These are phyloP conservation scores for Backusella circina DNA, from an alignment of 192 early-diverging fungal species.

Conservation along the genomic window DNA sequence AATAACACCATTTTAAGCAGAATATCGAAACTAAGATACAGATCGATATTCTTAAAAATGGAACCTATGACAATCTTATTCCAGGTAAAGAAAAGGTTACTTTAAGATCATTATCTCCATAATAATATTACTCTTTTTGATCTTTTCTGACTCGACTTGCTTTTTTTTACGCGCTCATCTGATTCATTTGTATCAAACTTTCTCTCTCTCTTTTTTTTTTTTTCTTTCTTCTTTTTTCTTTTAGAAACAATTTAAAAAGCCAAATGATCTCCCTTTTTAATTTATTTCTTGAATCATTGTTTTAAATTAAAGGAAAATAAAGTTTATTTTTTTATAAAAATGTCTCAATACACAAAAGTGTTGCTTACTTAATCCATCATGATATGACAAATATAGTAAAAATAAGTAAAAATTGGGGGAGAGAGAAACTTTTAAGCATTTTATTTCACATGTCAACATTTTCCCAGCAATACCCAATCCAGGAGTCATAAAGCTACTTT, in stretches of 20 bases:
- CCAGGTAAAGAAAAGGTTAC: background rate
- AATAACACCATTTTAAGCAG: background rate
- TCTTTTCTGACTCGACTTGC: background rate
- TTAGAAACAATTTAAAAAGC: background rate
- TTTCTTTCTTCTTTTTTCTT: no score
- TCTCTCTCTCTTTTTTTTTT: background rate
- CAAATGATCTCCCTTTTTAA: background rate
- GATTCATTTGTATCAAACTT: background rate
- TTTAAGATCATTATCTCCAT: background rate
- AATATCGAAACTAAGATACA: background rate
- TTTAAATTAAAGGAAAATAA: background rate
- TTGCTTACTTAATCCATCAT: background rate
- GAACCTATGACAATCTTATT: background rate
- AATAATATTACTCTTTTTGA: background rate
- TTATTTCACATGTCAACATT: conserved; percentile 3
- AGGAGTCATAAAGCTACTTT: background rate
- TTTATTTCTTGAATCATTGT: background rate
- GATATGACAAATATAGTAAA: background rate
- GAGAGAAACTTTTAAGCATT: background rate
- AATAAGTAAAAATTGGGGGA: background rate
- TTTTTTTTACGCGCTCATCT: background rate
- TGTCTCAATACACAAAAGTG: background rate
- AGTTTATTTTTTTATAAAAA: background rate
- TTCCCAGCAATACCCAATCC: background rate
- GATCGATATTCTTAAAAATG: background rate